Percentiles rank a stretch among this genome's conserved stretches.
These are phyloP conservation scores for Chrysochromulina tobinii DNA, from an alignment of 78 protist species.

Conservation along the genomic window DNA sequence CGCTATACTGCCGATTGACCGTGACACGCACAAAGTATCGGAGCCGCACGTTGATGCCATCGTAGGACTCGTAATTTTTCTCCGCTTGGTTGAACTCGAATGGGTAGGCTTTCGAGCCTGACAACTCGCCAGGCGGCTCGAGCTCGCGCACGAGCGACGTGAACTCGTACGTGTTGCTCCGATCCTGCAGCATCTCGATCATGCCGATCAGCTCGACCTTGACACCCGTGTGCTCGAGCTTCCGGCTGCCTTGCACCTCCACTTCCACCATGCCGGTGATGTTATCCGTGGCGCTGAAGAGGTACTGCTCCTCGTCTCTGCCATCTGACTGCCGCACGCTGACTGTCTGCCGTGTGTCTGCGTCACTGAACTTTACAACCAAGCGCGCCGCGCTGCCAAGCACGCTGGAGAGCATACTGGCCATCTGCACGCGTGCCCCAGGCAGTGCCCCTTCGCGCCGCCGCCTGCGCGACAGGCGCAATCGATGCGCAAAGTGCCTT, in stretches of 20 bases:
- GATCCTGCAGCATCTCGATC: slow-evolving; percentile 80
- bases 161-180: slow-evolving; percentile 77
- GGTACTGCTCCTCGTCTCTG: not conserved
- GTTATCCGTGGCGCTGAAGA: not conserved
- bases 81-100: slow-evolving; percentile 75
- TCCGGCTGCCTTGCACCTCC: slow-evolving; percentile 16
- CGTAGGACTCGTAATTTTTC: slow-evolving; percentile 89
- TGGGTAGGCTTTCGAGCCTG: slow-evolving; percentile 5
- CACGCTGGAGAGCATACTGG: not conserved
- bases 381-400: not conserved
- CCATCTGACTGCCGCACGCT: not conserved
- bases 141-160: slow-evolving; percentile 74
- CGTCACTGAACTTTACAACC: not conserved
- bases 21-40: slow-evolving; percentile 85
- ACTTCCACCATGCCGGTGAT: not conserved
- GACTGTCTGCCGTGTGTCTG: not conserved
- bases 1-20: slow-evolving; percentile 56
- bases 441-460: too few species aligned
- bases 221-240: slow-evolving; percentile 88
- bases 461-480: too few species aligned
- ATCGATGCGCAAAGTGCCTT: too few species aligned
- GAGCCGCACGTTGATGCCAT: slow-evolving; percentile 91
- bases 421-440: not conserved
- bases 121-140: slow-evolving; percentile 82
- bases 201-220: slow-evolving; percentile 88